Evolutionary conservation across 768 basidiomycete species (phyloP), one percentile per base, ranked within the genome.

Genomic region (Boletus reticuloceps): DNA sequence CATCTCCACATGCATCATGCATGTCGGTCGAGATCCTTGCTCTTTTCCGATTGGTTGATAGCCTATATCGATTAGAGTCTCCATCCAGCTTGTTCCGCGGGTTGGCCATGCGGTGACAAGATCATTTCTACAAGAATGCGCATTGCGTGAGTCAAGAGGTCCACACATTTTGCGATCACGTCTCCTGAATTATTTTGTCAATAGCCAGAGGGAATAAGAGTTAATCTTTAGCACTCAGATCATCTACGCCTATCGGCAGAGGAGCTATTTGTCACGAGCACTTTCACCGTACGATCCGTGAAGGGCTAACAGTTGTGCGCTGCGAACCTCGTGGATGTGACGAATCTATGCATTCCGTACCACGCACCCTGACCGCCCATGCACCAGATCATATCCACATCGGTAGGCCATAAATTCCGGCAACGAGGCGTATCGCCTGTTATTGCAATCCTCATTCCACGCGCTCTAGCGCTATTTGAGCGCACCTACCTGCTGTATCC

Each of bases 381-480:
- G 29, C 42, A 25, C 13, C 10, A 3, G 5, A 34, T 39, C 42
- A 27, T 42, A n/a, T 41, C 55, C 57, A 41, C 48, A 36, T 16
- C 16, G 47, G 3, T 11, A 27, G 16, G 44, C 31, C 27, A 36
- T 52, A 38, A 49, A 47, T 50, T 22, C 25, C 19, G 6, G 32
- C 37, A 29, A 39, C 38, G 39, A 50, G 62, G 54, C 36, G 6
- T 34, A 19, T 48, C 17, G 3, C 20, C 38, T 16, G 17, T 12
- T 16, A 29, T 20, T 22, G 29, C n/a, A 20, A 29, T 47, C 39
- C 31, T 29, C 34, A 4, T 25, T 32, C 51, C 19, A 52, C 14
- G 40, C 4, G 29, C 25, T 13, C 14, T 29, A 12, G 4, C 9
- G 8, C 44, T 58, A 53, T 65, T 51, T 61, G 42, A 63, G 36